phyloP scores from a whole-genome alignment of 495 filamentous ascomycete species.

The Neurospora sp. region DNA sequence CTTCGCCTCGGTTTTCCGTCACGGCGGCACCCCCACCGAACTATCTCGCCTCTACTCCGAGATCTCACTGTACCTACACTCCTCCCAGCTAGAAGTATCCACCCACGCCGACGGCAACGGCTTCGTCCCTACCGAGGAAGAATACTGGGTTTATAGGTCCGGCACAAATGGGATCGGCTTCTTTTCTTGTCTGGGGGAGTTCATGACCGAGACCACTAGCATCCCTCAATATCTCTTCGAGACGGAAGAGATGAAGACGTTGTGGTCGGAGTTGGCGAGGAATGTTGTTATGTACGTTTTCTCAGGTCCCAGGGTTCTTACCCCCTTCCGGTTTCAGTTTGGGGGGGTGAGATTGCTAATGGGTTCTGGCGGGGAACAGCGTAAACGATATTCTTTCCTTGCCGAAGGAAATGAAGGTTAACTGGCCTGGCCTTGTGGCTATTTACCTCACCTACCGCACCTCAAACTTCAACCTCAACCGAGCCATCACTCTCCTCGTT shows the following conservation, averaged over 20 bases:
- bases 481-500: not conserved
- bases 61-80: not conserved
- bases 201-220: constrained; percentile 6
- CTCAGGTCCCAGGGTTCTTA: too few relatives aligned
- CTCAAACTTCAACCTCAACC: too few relatives aligned
- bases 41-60: not conserved
- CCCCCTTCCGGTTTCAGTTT: too few relatives aligned
- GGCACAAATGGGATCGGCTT: constrained; percentile 21
- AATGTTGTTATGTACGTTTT: constrained; percentile 4
- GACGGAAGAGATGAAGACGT: constrained; percentile 9
- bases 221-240: constrained; percentile 7
- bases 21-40: not conserved
- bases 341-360: too few relatives aligned
- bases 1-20: not conserved
- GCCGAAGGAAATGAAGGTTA: constrained; percentile 22
- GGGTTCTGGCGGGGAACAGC: not conserved
- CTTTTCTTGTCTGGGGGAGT: constrained; percentile 20
- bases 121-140: constrained; percentile 14
- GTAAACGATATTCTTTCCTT: constrained; percentile 26
- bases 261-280: constrained; percentile 21
- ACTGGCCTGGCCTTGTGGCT: constrained; percentile 8
- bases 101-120: not conserved
- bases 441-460: constrained; percentile 3
- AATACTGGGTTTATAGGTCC: constrained; percentile 21
- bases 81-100: not conserved